Base-by-base conservation (phyloP, 2,329 filamentous ascomycete genomes). In the Cladosporium halotolerans region DNA sequence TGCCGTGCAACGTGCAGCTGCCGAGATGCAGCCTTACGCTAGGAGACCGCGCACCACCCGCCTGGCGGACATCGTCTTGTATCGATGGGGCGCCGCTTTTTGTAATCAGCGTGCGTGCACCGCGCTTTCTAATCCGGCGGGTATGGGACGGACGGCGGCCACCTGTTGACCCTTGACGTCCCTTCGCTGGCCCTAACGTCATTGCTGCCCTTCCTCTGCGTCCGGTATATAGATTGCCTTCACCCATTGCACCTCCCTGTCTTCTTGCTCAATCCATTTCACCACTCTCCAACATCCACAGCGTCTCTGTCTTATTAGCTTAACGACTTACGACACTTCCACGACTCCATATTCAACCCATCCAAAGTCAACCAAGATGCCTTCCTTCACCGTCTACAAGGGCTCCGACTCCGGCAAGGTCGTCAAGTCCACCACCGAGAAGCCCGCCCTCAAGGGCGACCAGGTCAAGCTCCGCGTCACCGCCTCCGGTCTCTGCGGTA, bases 401-500 rank as follows among this genome's bases (percentile, higher is more conserved):
- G 83, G 83, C 59, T 75, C 75, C 58, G 73, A 79, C 59, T 76
- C 77, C 53, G 81, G 82, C 61, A 72, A 73, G 54, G 79, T 84
- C 61, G 66, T 75, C 54, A 69, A 81, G 65, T 65, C 70, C 42
- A 72, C 71, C 45, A 79, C 76, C 41, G 74, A 61, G 43, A 76
- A 72, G 55, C 69, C 70, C 31, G 71, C 77, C 13, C 66, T 81
- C 40, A 63, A 62, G 2, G 69, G 72, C 47, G 76, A 83, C 66
- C 72, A 85, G 55, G 82, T 86, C 48, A 74, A 83, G 28, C 65
- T 88, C 63, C 77, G 76, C 52, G 73, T 87, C 57, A 86, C 83
- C 13, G 81, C 83, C 54, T 84, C 82, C 2, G 84, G 85, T 31
- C 72, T 87, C 48, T 88, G 85, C 66, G 82, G 80, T 46, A 87